A percentile compares a stretch with the other conserved stretches of the same genome.
Conservation (phyloP, 2,329 filamentous ascomycete genomes). For the Aphanoascus verrucosus region DNA sequence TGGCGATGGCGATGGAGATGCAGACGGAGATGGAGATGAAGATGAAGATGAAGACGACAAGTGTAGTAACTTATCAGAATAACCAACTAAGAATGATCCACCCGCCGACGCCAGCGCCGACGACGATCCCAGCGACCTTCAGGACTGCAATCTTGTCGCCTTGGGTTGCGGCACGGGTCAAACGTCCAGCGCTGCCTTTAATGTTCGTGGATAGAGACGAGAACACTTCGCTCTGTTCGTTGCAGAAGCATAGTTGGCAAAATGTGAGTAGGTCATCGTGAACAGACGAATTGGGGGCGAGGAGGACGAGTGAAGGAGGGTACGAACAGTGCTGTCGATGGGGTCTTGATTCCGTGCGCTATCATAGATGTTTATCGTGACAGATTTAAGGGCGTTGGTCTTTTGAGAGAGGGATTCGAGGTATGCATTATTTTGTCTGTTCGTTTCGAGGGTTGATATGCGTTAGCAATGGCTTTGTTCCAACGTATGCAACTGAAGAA, state of each 20-base stretch:
- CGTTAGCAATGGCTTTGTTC: constrained; percentile 16
- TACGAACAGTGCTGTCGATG: constrained; percentile 71
- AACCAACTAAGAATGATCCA: constrained; percentile 62
- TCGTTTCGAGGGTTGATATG: not conserved
- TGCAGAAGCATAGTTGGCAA: not conserved
- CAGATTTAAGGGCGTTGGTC: constrained; percentile 79
- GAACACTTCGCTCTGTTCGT: constrained; percentile 68
- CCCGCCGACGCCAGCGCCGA: constrained; percentile 59
- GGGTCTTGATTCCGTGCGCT: constrained; percentile 79
- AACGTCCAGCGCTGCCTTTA: constrained; percentile 68
- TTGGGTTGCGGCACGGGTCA: constrained; percentile 80
- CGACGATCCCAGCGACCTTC: constrained; percentile 75
- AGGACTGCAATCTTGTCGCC: constrained; percentile 87
- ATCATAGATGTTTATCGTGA: constrained; percentile 97
- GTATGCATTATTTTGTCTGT: constrained; percentile 82
- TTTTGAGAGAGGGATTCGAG: constrained; percentile 85
- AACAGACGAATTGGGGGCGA: not conserved
- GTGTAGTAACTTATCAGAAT: constrained; percentile 31
- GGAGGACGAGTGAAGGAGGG: no score
- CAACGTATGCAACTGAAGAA: constrained; percentile 8
- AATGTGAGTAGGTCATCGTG: not conserved
- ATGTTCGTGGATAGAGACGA: constrained; percentile 72
- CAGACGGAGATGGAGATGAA: not conserved
- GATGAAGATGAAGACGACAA: constrained; percentile 5
- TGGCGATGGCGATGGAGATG: not conserved